These are phyloP conservation scores for Primulina eburnea DNA, from an alignment of 257 asterid genomes.

Conservation along the genomic window DNA sequence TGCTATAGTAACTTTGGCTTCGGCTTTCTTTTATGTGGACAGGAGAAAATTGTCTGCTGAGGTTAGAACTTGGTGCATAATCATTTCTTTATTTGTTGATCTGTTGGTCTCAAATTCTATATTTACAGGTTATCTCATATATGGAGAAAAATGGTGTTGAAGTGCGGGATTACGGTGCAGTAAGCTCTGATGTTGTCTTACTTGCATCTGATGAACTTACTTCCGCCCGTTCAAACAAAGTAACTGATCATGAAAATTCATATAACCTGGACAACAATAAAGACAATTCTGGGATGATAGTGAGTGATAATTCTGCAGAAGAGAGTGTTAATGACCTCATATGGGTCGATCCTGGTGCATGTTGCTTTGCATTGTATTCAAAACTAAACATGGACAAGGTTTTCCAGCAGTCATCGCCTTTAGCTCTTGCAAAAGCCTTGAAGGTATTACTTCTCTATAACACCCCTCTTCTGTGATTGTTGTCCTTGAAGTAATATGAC, in stretches of 20 bases:
- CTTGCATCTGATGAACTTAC: conserved; percentile 72
- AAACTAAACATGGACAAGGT: conserved; percentile 66
- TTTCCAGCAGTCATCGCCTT: conserved; percentile 69
- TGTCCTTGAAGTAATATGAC: conserved; percentile 13
- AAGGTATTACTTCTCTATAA: conserved; percentile 52
- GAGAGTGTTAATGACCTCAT: conserved; percentile 43
- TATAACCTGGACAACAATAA: conserved; percentile 5
- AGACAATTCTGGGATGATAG: conserved; percentile 22
- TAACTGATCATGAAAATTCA: conserved; percentile 18
- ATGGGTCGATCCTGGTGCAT: conserved; percentile 84
- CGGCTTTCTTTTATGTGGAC: conserved; percentile 90
- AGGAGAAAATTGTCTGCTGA: conserved; percentile 67
- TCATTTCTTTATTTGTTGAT: conserved; percentile 18
- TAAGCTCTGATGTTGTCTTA: conserved; percentile 61
- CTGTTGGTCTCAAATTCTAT: conserved; percentile 18
- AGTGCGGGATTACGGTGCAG: conserved; percentile 67
- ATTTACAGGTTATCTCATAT: conserved; percentile 54
- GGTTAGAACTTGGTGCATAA: conserved; percentile 39
- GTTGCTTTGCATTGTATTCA: conserved; percentile 79
- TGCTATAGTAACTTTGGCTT: conserved; percentile 68
- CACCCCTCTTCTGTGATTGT: conserved; percentile 11
- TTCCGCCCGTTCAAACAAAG: conserved; percentile 32
- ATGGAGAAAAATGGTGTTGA: conserved; percentile 66
- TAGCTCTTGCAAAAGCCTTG: conserved; percentile 87
- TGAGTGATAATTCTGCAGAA: conserved; percentile 28